Conservation (phyloP, 2,329 filamentous ascomycete species). For the Colletotrichum tofieldiae region DNA sequence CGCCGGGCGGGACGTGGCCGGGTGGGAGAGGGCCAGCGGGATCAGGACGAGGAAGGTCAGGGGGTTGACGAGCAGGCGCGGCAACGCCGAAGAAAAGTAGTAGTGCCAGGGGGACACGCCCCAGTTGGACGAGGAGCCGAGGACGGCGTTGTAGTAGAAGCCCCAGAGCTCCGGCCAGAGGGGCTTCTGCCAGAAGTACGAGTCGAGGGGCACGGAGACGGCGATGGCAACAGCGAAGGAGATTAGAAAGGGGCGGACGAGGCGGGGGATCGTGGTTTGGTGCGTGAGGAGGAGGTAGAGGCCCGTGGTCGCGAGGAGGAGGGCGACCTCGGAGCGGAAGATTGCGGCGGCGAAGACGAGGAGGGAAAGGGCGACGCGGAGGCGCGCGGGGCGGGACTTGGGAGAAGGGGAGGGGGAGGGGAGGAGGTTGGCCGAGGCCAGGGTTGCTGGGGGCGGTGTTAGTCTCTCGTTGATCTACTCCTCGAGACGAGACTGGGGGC, state of each 20-base stretch:
- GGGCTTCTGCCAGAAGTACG: conserved; percentile 91
- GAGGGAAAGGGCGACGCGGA: conserved; percentile 78
- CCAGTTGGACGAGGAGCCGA: conserved; percentile 89
- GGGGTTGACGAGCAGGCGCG: conserved; percentile 88
- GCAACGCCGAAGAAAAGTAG: conserved; percentile 87
- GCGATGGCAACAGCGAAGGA: conserved; percentile 78
- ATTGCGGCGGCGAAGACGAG: conserved; percentile 86
- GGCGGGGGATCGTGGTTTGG: conserved; percentile 67
- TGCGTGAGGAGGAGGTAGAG: conserved; percentile 73
- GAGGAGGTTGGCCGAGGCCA: conserved; percentile 70
- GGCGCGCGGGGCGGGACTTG: conserved; percentile 57
- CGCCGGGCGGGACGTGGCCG: conserved; percentile 61
- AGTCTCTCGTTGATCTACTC: neutral
- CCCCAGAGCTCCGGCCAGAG: conserved; percentile 93
- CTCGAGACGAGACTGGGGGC: neutral
- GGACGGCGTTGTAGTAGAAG: conserved; percentile 92
- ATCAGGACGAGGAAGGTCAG: conserved; percentile 71
- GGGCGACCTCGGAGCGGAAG: conserved; percentile 90
- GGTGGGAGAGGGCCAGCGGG: conserved; percentile 65
- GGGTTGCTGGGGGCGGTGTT: conserved; percentile 67
- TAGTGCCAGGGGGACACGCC: conserved; percentile 88
- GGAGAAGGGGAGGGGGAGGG: conserved; percentile 49
- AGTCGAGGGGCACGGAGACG: conserved; percentile 84
- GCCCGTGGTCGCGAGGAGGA: conserved; percentile 81
- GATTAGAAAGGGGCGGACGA: conserved; percentile 77